Evolutionary conservation across 2,329 filamentous ascomycete species (phyloP), one percentile per base, ranked within the genome.

Genomic region (Exophiala mesophila): DNA sequence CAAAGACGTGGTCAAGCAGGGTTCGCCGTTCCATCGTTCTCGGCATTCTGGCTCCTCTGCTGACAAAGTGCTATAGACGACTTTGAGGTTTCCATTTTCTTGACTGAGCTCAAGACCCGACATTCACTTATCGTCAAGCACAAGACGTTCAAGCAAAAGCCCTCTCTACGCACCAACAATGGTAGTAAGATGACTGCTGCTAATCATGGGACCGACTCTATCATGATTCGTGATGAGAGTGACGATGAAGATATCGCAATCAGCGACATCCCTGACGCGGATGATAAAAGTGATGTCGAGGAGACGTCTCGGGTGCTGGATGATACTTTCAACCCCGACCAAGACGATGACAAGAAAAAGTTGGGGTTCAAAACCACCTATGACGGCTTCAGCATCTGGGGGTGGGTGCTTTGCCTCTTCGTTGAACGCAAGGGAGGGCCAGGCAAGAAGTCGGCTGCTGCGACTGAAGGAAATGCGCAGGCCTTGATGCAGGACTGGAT

Each of bases 331-430:
- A 12, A 66, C 49, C 68, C 71, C 70, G 41, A 34, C 15, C 52
- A 55, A 21, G 51, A 54, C 3, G 56, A 63, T 50, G 85, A 94
- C 58, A 94, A 96, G 68, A 96, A 98, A 71, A 97, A 96, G 63
- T 68, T 94, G 55, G 78, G 77, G 15, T 78, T 96, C 70, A 82
- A 84, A 49, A 92, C 90, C 18, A 82, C 81, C 10, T 98, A 97
- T 65, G 88, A 97, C 58, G 90, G 92, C 6, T 97, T 97, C 66
- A 86, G 84, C 56, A 96, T 98, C 59, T 94, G 95, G 66, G 88
- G 92, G 8, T 84, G 88, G 55, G 88, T 95, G 34, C 71, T 98
- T 18, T 97, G 89, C 64, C 73, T 98, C 45, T 84, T 98, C 6
- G 82, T 98, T 63, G 85, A 83, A 61, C 81, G 83, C 48, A 83